Evolutionary conservation across 768 basidiomycete genomes (phyloP).

Genomic region (Favolaschia claudopus): DNA sequence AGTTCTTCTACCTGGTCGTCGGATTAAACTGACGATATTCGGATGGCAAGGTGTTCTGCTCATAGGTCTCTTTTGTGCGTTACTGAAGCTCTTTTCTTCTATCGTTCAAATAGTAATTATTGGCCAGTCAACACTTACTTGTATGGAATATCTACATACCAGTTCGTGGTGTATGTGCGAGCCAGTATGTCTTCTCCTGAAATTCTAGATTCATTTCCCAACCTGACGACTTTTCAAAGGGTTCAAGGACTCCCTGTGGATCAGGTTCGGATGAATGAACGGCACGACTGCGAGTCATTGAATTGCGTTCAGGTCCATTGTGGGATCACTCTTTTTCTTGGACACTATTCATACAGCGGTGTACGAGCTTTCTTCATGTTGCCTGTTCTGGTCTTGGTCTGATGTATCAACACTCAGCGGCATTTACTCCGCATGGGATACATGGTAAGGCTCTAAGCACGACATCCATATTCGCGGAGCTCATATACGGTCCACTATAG

Average conservation of each 20-base stretch:
- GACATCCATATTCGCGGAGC: neutral
- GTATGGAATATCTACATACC: constrained; percentile 44
- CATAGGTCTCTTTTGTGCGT: constrained; percentile 17
- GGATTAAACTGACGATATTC: neutral
- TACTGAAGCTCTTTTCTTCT: neutral
- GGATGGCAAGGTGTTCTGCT: constrained; percentile 19
- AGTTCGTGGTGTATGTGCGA: constrained; percentile 37
- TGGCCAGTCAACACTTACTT: constrained; percentile 30
- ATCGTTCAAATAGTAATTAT: neutral
- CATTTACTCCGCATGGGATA: constrained; percentile 30
- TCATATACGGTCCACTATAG: neutral
- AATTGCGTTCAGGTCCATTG: constrained; percentile 23
- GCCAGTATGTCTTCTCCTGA: constrained; percentile 2
- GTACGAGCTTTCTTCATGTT: neutral
- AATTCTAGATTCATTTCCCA: no score
- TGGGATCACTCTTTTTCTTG: constrained; percentile 31
- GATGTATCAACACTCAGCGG: constrained; percentile 5
- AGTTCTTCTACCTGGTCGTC: neutral
- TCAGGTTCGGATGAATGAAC: constrained; percentile 23
- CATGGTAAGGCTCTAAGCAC: constrained; percentile 4
- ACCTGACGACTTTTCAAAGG: no score
- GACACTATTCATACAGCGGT: constrained; percentile 36
- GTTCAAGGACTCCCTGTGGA: constrained; percentile 34
- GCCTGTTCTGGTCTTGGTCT: neutral
- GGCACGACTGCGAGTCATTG: neutral